Percentiles rank a stretch among this genome's conserved stretches.
Evolutionary conservation across 2,329 filamentous ascomycete species (phyloP).

Genomic region (Thermoascus crustaceus): DNA sequence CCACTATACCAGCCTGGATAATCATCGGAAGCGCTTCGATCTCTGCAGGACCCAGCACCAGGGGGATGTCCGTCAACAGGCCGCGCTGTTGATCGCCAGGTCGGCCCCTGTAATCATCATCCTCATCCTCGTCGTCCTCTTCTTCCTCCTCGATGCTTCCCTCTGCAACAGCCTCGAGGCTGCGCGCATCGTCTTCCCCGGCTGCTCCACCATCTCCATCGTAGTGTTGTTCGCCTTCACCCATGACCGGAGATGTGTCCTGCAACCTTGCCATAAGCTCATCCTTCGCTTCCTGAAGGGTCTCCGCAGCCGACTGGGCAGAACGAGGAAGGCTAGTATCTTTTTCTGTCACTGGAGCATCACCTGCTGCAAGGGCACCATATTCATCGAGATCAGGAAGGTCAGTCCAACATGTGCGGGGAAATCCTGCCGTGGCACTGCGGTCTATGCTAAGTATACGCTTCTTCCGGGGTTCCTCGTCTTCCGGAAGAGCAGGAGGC

Average conservation of each 20-base stretch:
- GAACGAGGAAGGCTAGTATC: slow-evolving; percentile 41
- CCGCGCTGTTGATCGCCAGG: slow-evolving; percentile 56
- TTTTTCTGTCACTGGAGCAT: slow-evolving; percentile 35
- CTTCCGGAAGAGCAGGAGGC: slow-evolving; percentile 27
- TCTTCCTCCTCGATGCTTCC: slow-evolving; percentile 40
- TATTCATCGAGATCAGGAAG: slow-evolving; percentile 38
- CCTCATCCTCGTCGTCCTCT: slow-evolving; percentile 46
- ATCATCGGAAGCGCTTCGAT: slow-evolving; percentile 97
- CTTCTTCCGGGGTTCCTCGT: slow-evolving; percentile 31
- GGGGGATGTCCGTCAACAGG: slow-evolving; percentile 82
- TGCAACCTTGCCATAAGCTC: slow-evolving; percentile 43
- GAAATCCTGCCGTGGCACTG: slow-evolving; percentile 31
- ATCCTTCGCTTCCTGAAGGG: slow-evolving; percentile 44
- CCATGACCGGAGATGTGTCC: slow-evolving; percentile 34
- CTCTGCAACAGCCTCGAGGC: slow-evolving; percentile 36
- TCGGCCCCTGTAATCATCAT: slow-evolving; percentile 45
- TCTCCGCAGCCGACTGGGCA: slow-evolving; percentile 41
- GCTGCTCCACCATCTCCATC: slow-evolving; percentile 35
- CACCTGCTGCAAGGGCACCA: slow-evolving; percentile 26
- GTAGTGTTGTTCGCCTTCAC: slow-evolving; percentile 34
- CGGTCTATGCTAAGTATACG: slow-evolving; percentile 36
- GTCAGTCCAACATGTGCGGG: slow-evolving; percentile 35
- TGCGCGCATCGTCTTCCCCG: slow-evolving; percentile 35
- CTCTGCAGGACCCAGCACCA: slow-evolving; percentile 88
- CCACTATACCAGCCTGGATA: slow-evolving; percentile 87